Evolutionary conservation across 805 yeast species (phyloP), one percentile per base, ranked within the genome.

Genomic region (Saccharomycopsis fibuligera): DNA sequence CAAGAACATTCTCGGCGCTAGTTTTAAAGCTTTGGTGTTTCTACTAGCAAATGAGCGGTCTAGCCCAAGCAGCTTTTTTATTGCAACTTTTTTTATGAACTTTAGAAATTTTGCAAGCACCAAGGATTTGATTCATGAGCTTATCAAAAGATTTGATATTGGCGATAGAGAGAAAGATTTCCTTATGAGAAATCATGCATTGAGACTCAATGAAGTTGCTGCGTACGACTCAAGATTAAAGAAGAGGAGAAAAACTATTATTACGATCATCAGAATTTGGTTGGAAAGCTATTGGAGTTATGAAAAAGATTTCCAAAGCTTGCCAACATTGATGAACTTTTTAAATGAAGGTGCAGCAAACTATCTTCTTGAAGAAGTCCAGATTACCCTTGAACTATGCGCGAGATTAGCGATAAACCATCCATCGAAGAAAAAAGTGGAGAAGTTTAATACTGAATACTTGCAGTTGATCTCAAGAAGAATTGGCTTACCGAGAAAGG

Each of bases 281-380:
- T 67, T 91, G 63, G 95, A 88, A 63, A 82, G 93, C 45, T 89
- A 84, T 61, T 91, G 96, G 96, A 78, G 81, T 54, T 77, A 75
- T 42, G 70, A 73, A 38, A 60, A 58, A 17, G 96, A 89, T 62
- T 76, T 75, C 53, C 65, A 63, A 23, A 68, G 81, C 35, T 66
- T 89, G 41, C 78, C 93, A 10, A 82, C 87, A 0, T 66, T 88
- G 58, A 73, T 85, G 40, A 85, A 85, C 58, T 84, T 88, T 60
- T 81, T 86, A 59, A 86, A 85, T 61, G 95, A 86, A 63, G 88
- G 81, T 12, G 71, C 81, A n/a, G 69, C 77, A n/a, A 59, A 62
- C 10, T 69, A 62, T 49, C 65, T 84, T 46, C 95, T 93, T 0
- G 64, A 81, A 19, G 91, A 85, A 55, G 70, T 85, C 2, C 76